Base-by-base conservation (phyloP, 108 stramenopile genomes). In the Tribonema minus region DNA sequence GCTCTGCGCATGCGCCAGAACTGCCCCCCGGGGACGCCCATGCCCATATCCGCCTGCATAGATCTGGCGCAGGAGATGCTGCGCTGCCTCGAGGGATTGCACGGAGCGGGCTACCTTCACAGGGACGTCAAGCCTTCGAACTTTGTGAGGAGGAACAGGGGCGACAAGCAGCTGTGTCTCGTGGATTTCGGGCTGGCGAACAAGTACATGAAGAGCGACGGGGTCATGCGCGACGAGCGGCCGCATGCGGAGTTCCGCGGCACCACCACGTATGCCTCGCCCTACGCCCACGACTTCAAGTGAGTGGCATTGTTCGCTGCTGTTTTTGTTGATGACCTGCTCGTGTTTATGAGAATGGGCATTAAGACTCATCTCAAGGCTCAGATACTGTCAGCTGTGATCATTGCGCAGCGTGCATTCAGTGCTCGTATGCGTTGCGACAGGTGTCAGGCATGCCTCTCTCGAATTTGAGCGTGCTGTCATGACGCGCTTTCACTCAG, bases 41-140 rank as follows among this genome's bases (percentile, higher is more conserved):
- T 66, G 5, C 67, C 67, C 7, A 12, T 58, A 20, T 40, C 7
- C 29, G 6, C 39, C 30, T 69, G 64, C 1, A 5, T 15, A 1
- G 37, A 23, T 26, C n/a, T 78, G 25, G 28, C 25, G n/a, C 28
- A 26, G 25, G 34, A 84, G 66, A 84, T 84, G 82, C 72, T 84
- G 66, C 66, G 70, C 38, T 81, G 84, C 15, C 35, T 84, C 0
- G 33, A 76, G 38, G 76, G 46, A 5, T 66, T 84, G 75, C 84
- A 84, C 73, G 23, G 58, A 20, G 34, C 35, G 29, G 84, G 84
- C 12, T 84, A 60, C 64, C 31, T 84, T 20, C 82, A 84, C 77
- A 29, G 84, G 2, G 84, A 84, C 33, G 82, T 84, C 12, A 84
- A 84, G 58, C 84, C 84, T 1, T 70, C 82, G 30, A 84, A 84